Percentiles rank a stretch among this genome's conserved stretches.
Conservation (phyloP, 106 monocot genomes). For the Phalaenopsis equestris region DNA sequence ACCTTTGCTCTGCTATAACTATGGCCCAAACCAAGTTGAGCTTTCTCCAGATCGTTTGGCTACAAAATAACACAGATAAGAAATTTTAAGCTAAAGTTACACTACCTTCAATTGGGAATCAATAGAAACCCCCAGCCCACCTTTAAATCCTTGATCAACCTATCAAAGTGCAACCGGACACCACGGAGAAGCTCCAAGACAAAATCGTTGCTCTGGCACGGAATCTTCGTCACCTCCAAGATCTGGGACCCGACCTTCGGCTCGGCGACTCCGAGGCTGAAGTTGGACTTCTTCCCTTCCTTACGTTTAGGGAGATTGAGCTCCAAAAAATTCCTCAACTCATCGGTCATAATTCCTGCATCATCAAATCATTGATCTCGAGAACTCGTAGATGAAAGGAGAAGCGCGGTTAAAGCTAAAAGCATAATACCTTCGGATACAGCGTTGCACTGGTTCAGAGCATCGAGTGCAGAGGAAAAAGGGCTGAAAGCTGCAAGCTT, state of each 20-base stretch:
- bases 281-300: conserved; percentile 73
- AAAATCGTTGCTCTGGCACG: conserved; percentile 81
- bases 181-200: conserved; percentile 81
- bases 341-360: conserved; percentile 60
- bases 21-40: conserved; percentile 66
- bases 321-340: conserved; percentile 73
- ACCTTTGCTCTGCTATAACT: conserved; percentile 49
- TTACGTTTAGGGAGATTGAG: conserved; percentile 67
- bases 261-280: conserved; percentile 74
- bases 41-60: conserved; percentile 80
- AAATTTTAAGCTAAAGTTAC: not conserved
- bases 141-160: conserved; percentile 79
- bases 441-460: conserved; percentile 92
- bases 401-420: not conserved
- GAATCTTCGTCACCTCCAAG: conserved; percentile 67
- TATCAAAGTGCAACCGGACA: conserved; percentile 71
- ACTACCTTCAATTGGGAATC: not conserved
- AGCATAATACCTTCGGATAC: conserved; percentile 55
- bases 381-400: not conserved
- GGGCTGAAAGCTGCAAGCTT: conserved; percentile 73
- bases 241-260: conserved; percentile 87
- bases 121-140: conserved; percentile 20
- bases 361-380: not conserved
- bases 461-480: conserved; percentile 82
- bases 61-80: conserved; percentile 8